Base-by-base conservation (phyloP, 805 yeast genomes). In the Nakazawaea sp. region DNA sequence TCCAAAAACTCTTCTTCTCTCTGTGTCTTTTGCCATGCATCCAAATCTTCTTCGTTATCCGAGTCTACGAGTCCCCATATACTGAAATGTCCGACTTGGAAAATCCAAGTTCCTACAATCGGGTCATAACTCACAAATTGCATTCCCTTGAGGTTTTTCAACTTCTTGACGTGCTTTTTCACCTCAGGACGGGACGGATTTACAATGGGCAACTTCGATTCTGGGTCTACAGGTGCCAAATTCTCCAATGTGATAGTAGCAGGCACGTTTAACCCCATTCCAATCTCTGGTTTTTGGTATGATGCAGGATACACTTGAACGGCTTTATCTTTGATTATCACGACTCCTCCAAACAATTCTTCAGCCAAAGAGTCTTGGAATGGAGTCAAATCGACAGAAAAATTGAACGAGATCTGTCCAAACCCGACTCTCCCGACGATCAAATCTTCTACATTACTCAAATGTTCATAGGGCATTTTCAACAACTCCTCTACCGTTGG, bases 31-130 rank as follows among this genome's bases (percentile, higher is more conserved):
- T 41, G 45, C 36, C 53, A 53, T 17, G 67, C 58, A 18, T 68
- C 70, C 9, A 63, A 67, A 45, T 77, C 87, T 27, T 70, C 72
- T 11, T 64, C 78, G 28, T 69, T 76, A 17, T 70, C 77, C 18
- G 80, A 86, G 45, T 78, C 83, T 13, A 81, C 69, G 27, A 92
- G 59, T 5, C 97, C 97, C 96, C 97, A 92, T 5, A 84, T 75
- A 62, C 96, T 87, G 51, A 92, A 92, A 62, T 92, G 98, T 47
- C 82, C 78, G 7, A 89, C 96, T 47, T 68, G 73, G 58, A 86
- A 88, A 1, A 81, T 77, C 87, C 89, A 88, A 4, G 72, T 58
- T 25, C 86, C 85, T 4, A 75, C 72, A 20, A 78, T 66, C 3
- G 88, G 87, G 49, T 83, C 88, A 52, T 80, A 88, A 4, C 88